Base-by-base conservation (phyloP, 2,329 filamentous ascomycete genomes). In the Sarocladium oryzae region DNA sequence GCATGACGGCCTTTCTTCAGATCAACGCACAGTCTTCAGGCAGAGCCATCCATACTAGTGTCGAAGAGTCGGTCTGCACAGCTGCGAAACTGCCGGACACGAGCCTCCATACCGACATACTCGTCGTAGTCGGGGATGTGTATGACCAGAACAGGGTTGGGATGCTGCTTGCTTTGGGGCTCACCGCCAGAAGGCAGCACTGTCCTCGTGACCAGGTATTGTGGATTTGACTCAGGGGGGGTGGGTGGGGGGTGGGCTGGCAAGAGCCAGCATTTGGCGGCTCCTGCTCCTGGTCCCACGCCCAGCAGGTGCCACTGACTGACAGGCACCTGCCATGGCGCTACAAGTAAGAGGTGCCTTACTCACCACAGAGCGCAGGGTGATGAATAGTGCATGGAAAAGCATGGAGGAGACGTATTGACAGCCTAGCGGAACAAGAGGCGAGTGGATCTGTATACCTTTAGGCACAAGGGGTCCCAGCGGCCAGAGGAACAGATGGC, bases 181-280 rank as follows among this genome's bases (percentile, higher is more conserved):
- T 48, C 43, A 48, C 43, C 43, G 43, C 43, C 16, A 26, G 21
- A 26, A 8, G 28, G 7, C 6, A 32, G 13, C 13, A 26, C 26
- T 2, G 43, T 20, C 43, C 43, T 48, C 28, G 43, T 48, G 43
- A 48, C 18, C 40, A 30, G 21, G 13, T 23, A 18, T 13, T 7
- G 43, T 48, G 43, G 43, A 21, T 48, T 33, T 43, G 40, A 23
- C 40, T 24, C 40, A 21, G 21, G 16, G 36, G n/a, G 18, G 36
- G 4, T 9, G 16, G 36, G 7, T 18, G 36, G 36, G n/a, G 21
- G 36, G 16, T 13, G 18, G 13, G 36, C 36, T 13, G 11, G n/a
- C 16, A 10, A 13, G 7, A 15, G 15, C 33, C 33, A 15, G 33
- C 33, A n/a, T n/a, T n/a, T n/a, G n/a, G n/a, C n/a, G n/a, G n/a